Evolutionary conservation across 2,329 filamentous ascomycete species (phyloP).

Genomic region (Endoconidiophora laricicola): DNA sequence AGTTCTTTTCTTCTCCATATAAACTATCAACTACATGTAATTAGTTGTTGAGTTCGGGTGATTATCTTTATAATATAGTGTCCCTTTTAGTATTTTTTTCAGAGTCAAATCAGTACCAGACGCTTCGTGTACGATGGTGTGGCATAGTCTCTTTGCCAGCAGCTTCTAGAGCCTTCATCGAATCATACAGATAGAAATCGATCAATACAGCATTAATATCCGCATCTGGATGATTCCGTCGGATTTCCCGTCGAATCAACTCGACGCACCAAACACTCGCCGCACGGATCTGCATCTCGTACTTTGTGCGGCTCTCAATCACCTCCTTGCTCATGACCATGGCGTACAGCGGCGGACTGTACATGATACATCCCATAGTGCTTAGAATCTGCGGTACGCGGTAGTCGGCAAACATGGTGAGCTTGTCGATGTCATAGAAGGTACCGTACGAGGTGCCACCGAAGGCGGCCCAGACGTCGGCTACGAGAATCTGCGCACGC

Average conservation of each 20-base stretch:
- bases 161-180: conserved; percentile 69
- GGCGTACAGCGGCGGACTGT: conserved; percentile 62
- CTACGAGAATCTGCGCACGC: conserved; percentile 87
- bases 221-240: conserved; percentile 51
- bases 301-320: conserved; percentile 55
- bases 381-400: conserved; percentile 87
- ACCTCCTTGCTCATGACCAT: conserved; percentile 47
- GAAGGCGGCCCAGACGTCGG: conserved; percentile 94
- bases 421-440: conserved; percentile 81
- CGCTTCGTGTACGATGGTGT: conserved; percentile 80
- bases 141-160: conserved; percentile 46
- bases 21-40: background rate
- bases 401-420: conserved; percentile 99
- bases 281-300: conserved; percentile 76
- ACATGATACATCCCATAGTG: conserved; percentile 64
- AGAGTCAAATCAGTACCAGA: conserved; percentile 59
- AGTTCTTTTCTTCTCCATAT: no score
- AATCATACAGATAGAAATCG: conserved; percentile 94
- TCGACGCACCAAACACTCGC: conserved; percentile 97
- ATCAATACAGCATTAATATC: conserved; percentile 78
- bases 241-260: conserved; percentile 67
- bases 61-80: background rate
- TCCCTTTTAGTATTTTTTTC: background rate
- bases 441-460: conserved; percentile 61
- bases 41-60: background rate